These are phyloP conservation scores for Dactylonectria estremocensis DNA, from an alignment of 2,329 filamentous ascomycete genomes.

Conservation along the genomic window DNA sequence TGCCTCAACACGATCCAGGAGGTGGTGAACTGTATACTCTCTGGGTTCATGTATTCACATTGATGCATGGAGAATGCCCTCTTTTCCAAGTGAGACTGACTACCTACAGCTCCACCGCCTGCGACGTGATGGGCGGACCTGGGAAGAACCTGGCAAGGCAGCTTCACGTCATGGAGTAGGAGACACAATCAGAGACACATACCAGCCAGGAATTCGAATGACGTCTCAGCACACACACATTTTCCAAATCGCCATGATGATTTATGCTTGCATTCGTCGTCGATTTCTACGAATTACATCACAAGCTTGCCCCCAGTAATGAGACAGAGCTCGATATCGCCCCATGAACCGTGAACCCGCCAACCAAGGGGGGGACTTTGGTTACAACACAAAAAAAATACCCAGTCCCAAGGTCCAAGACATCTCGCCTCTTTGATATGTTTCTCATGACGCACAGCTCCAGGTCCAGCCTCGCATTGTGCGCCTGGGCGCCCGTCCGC, in stretches of 20 bases:
- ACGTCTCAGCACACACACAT: background rate
- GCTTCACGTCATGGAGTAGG: no score
- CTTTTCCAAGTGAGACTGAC: background rate
- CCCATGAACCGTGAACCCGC: background rate
- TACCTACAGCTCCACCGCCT: background rate
- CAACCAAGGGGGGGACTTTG: background rate
- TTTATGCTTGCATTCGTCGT: constrained; percentile 17
- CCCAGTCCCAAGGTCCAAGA: constrained; percentile 3
- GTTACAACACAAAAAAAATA: background rate
- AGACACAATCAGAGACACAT: background rate
- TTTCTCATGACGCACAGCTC: constrained; percentile 43
- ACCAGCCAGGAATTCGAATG: background rate
- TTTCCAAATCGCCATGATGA: background rate
- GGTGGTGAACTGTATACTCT: background rate
- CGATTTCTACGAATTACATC: constrained; percentile 24
- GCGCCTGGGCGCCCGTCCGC: constrained; percentile 21
- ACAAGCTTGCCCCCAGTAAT: constrained; percentile 17
- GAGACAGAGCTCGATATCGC: background rate
- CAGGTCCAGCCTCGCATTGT: constrained; percentile 43
- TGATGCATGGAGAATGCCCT: background rate
- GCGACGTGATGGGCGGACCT: background rate
- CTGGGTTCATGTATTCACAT: background rate
- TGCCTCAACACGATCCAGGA: background rate
- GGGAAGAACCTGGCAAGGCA: background rate
- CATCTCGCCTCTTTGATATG: constrained; percentile 1